Evolutionary conservation across 1,284 basidiomycete species (phyloP).

Genomic region (Ganoderma leucocontextum): DNA sequence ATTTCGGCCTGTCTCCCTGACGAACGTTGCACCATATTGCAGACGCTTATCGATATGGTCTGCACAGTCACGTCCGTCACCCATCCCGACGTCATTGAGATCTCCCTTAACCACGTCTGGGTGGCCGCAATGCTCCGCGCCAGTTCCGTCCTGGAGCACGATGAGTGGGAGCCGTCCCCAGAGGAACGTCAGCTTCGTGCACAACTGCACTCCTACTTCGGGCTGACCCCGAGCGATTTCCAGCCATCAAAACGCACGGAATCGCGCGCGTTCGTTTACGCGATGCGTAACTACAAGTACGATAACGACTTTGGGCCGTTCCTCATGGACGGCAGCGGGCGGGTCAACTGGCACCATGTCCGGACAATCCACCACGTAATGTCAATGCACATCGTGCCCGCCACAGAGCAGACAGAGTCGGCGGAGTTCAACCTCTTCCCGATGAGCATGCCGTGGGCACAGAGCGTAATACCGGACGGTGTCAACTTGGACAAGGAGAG

Average conservation of each 20-base stretch:
- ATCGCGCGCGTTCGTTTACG: constrained; percentile 66
- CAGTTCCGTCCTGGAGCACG: constrained; percentile 54
- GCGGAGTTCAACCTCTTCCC: constrained; percentile 51
- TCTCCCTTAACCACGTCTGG: constrained; percentile 63
- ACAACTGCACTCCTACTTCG: constrained; percentile 62
- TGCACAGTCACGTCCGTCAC: constrained; percentile 49
- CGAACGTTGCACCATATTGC: constrained; percentile 52
- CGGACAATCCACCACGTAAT: constrained; percentile 64
- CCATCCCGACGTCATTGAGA: constrained; percentile 39
- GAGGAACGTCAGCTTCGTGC: constrained; percentile 56
- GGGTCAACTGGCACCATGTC: constrained; percentile 70
- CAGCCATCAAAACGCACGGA: constrained; percentile 42
- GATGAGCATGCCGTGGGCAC: constrained; percentile 62
- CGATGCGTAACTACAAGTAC: constrained; percentile 59
- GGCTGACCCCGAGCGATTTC: constrained; percentile 56
- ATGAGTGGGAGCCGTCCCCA: constrained; percentile 36
- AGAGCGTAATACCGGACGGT: constrained; percentile 53
- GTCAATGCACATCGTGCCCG: constrained; percentile 57
- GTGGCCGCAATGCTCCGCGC: constrained; percentile 52
- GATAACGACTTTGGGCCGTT: constrained; percentile 68
- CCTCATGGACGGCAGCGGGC: constrained; percentile 47
- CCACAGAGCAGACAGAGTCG: constrained; percentile 45
- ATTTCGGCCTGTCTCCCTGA: constrained; percentile 46
- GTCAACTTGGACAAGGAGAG: constrained; percentile 46
- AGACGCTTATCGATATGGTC: constrained; percentile 58